These are phyloP conservation scores for Craterostigma plantagineum DNA, from an alignment of 257 asterid genomes.

Conservation along the genomic window DNA sequence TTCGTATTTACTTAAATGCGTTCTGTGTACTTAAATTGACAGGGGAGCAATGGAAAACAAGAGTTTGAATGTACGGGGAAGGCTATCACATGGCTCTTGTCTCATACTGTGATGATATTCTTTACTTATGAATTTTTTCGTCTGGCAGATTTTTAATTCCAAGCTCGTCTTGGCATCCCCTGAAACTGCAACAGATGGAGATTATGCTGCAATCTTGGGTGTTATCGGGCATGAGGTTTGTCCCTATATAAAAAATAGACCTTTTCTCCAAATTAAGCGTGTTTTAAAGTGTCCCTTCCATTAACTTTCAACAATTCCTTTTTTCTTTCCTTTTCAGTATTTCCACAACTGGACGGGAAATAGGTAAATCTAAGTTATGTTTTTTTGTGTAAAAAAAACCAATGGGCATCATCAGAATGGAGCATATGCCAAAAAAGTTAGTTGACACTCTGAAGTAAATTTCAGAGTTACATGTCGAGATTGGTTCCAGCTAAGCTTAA, in stretches of 20 bases:
- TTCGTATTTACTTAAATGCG: slow-evolving; percentile 9
- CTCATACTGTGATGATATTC: neutral
- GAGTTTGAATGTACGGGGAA: slow-evolving; percentile 66
- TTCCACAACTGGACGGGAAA: slow-evolving; percentile 99
- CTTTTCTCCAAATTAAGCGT: neutral
- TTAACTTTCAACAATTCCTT: slow-evolving; percentile 2
- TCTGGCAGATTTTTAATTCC: slow-evolving; percentile 75
- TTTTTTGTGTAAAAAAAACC: no score
- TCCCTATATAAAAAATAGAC: neutral
- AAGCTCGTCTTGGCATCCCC: slow-evolving; percentile 93
- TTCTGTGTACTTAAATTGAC: slow-evolving; percentile 13
- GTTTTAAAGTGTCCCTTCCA: neutral
- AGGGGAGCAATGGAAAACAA: slow-evolving; percentile 99
- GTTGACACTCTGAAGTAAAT: no score
- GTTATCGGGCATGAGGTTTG: slow-evolving; percentile 91
- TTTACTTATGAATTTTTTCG: slow-evolving; percentile 1
- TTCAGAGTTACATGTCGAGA: slow-evolving; percentile 98
- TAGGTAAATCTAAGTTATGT: slow-evolving; percentile 25
- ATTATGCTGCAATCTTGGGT: slow-evolving; percentile 95
- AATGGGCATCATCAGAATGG: no score
- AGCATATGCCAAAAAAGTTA: neutral
- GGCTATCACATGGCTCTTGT: neutral
- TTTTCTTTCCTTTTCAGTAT: slow-evolving; percentile 54
- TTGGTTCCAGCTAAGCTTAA: slow-evolving; percentile 99
- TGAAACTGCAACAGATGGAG: slow-evolving; percentile 86